A percentile compares a stretch with the other conserved stretches of the same genome.
Conservation (phyloP, 495 filamentous ascomycete genomes). For the Lasiosphaeriaceae sp. region DNA sequence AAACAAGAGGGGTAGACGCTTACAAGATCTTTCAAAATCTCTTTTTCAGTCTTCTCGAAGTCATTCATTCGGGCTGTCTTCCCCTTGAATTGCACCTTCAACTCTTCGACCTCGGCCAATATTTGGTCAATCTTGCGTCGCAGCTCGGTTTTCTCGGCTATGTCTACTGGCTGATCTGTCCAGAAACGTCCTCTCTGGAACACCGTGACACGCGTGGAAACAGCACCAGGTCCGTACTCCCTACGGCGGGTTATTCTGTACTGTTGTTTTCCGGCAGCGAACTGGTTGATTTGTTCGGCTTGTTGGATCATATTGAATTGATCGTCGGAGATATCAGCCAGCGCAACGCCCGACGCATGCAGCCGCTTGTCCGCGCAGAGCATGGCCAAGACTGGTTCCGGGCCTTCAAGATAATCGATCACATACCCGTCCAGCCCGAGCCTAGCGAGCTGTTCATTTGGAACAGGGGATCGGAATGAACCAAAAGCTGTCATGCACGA, state of each 20-base stretch:
- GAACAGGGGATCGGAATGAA: slow-evolving; percentile 52
- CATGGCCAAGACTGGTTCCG: slow-evolving; percentile 81
- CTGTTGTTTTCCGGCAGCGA: slow-evolving; percentile 56
- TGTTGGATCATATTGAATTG: slow-evolving; percentile 58
- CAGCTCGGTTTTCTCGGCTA: slow-evolving; percentile 50
- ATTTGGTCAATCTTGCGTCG: slow-evolving; percentile 33
- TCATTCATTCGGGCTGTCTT: slow-evolving; percentile 15
- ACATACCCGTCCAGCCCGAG: slow-evolving; percentile 78
- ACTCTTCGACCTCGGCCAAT: slow-evolving; percentile 30
- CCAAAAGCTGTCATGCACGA: slow-evolving; percentile 46
- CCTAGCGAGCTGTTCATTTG: slow-evolving; percentile 46
- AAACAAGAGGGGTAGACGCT: slow-evolving; percentile 8
- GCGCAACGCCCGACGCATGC: slow-evolving; percentile 61
- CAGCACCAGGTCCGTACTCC: slow-evolving; percentile 70
- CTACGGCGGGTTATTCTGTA: slow-evolving; percentile 60
- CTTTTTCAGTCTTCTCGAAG: background rate
- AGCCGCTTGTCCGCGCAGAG: slow-evolving; percentile 66
- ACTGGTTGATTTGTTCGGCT: slow-evolving; percentile 46
- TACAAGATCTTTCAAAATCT: slow-evolving; percentile 28
- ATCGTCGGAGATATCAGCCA: slow-evolving; percentile 57
- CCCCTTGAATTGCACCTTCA: slow-evolving; percentile 32
- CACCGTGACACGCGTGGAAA: slow-evolving; percentile 57
- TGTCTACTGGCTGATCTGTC: slow-evolving; percentile 74
- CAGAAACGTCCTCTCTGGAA: slow-evolving; percentile 59
- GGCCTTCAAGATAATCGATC: slow-evolving; percentile 71